phyloP scores from a whole-genome alignment of 176 grass and related monocot genomes.

The Urochloa ruziziensis region DNA sequence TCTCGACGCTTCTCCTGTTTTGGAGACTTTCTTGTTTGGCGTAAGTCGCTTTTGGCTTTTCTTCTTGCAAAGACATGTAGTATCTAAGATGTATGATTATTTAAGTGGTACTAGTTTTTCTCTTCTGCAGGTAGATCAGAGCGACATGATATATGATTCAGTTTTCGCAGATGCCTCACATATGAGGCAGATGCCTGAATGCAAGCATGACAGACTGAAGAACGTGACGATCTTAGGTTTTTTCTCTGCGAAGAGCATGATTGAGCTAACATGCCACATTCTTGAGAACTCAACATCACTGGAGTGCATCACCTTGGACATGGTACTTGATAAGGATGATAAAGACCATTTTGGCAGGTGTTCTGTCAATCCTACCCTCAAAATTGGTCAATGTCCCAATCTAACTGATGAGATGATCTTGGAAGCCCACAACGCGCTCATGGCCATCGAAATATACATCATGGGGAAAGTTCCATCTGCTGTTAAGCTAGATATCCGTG shows the following conservation, averaged over 20 bases:
- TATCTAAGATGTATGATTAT: no score
- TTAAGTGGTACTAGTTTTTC: no score
- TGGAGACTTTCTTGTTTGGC: no score
- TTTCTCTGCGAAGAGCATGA: background rate
- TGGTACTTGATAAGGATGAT: background rate
- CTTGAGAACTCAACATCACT: background rate
- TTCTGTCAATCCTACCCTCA: background rate
- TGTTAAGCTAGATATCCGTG: no score
- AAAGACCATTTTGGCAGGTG: background rate
- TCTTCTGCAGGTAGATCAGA: no score
- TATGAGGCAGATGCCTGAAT: background rate
- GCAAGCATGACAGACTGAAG: background rate
- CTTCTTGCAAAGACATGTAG: no score
- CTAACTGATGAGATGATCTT: background rate
- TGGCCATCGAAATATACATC: background rate
- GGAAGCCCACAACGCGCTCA: background rate
- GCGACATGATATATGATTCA: no score
- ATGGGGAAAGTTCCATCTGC: no score
- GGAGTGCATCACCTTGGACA: background rate
- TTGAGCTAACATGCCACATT: constrained; percentile 1
- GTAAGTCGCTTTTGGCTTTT: no score
- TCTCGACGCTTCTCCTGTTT: background rate
- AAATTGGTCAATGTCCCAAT: background rate
- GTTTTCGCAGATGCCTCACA: no score
- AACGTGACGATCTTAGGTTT: background rate